Percentiles rank a stretch among this genome's conserved stretches.
These are phyloP conservation scores for Sonneratia alba DNA, from an alignment of 345 rosid genomes.

Conservation along the genomic window DNA sequence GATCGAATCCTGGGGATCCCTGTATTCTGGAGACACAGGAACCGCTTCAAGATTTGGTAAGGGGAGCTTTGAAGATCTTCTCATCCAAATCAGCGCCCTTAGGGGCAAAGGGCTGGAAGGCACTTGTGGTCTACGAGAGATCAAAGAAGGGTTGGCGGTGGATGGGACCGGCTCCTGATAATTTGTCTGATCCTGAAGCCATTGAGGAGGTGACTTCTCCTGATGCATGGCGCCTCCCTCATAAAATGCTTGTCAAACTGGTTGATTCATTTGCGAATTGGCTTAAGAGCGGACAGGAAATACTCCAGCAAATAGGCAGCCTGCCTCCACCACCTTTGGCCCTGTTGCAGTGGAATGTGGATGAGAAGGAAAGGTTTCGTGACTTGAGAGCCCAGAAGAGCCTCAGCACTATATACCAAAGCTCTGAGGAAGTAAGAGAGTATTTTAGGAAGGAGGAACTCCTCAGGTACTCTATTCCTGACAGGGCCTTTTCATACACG, in stretches of 20 bases:
- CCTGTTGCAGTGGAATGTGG: conserved; percentile 68
- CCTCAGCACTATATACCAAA: conserved; percentile 74
- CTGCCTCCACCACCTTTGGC: conserved; percentile 91
- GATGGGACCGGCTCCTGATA: conserved; percentile 61
- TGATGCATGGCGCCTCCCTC: conserved; percentile 90
- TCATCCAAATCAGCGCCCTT: conserved; percentile 88
- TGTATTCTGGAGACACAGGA: conserved; percentile 91
- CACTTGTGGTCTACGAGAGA: conserved; percentile 73
- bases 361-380: conserved; percentile 95
- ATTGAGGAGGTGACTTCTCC: conserved; percentile 88
- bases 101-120: conserved; percentile 97
- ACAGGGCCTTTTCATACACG: conserved; percentile 92
- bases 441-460: conserved; percentile 88
- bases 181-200: conserved; percentile 50
- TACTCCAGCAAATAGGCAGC: conserved; percentile 87
- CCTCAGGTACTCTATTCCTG: conserved; percentile 93
- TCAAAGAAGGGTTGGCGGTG: conserved; percentile 84
- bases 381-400: conserved; percentile 99
- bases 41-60: conserved; percentile 88
- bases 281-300: conserved; percentile 95
- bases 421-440: conserved; percentile 77
- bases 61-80: conserved; percentile 90
- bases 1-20: conserved; percentile 89
- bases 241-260: conserved; percentile 91
- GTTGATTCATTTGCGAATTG: conserved; percentile 96